Evolutionary conservation across 1,139 yeast species (phyloP).

Genomic region (Geotrichum klebahnii): DNA sequence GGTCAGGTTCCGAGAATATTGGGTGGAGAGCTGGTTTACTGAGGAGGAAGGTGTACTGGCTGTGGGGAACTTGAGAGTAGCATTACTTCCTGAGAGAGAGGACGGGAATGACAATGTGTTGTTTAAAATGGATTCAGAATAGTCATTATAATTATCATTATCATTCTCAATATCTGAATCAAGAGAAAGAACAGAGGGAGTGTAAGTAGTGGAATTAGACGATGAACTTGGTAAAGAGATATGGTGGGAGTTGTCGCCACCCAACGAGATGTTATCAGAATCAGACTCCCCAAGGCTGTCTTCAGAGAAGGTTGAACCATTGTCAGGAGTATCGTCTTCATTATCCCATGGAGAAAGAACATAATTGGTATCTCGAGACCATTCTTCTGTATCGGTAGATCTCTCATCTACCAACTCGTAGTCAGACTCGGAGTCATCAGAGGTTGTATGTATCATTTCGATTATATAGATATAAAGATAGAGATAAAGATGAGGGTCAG

Average conservation of each 20-base stretch:
- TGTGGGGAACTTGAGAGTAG: conserved; percentile 3
- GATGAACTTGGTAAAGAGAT: background rate
- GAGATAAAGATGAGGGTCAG: background rate
- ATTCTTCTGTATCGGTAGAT: background rate
- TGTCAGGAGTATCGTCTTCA: conserved; percentile 4
- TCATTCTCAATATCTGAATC: background rate
- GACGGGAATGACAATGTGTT: background rate
- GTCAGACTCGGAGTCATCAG: too few relatives aligned
- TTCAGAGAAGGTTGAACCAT: background rate
- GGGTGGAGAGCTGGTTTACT: too few relatives aligned
- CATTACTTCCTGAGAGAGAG: conserved; percentile 3
- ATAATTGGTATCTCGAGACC: background rate
- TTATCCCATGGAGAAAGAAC: background rate
- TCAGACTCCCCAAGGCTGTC: background rate
- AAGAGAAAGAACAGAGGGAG: background rate
- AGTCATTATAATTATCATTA: background rate
- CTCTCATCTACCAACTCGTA: conserved; percentile 2
- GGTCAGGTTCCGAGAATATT: too few relatives aligned
- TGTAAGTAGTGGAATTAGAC: background rate
- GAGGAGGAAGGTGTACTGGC: background rate
- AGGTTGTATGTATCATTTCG: too few relatives aligned
- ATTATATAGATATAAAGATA: background rate
- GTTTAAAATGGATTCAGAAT: background rate
- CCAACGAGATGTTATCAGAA: background rate
- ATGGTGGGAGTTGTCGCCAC: conserved; percentile 3